Conservation (phyloP, 768 basidiomycete species). For the Lactarius trivialis region DNA sequence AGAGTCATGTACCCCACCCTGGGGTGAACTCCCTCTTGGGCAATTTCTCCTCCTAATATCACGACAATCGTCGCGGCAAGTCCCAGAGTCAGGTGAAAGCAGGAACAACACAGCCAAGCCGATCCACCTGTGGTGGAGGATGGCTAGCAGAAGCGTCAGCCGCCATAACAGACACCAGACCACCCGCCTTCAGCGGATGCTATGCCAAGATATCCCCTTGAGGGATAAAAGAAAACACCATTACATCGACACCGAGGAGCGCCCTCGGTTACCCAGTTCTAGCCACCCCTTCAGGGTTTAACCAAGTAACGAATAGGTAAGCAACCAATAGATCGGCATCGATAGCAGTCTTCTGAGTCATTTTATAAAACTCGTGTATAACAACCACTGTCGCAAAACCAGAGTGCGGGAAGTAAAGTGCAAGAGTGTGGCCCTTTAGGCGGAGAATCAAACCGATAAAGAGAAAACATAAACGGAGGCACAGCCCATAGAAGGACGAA, state of each 20-base stretch:
- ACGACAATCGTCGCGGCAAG: background rate
- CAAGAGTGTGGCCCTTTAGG: slow-evolving; percentile 5
- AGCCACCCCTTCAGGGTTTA: slow-evolving; percentile 14
- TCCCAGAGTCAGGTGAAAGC: background rate
- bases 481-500: background rate
- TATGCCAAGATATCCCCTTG: slow-evolving; percentile 3
- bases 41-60: background rate
- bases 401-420: background rate
- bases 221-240: background rate
- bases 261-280: background rate
- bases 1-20: background rate
- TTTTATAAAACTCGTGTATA: background rate
- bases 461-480: background rate
- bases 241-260: background rate
- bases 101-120: background rate
- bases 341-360: background rate
- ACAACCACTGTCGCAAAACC: background rate
- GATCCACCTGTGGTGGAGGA: background rate
- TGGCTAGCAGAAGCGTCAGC: background rate
- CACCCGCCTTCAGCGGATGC: background rate
- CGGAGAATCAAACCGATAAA: background rate
- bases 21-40: background rate
- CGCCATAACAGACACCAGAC: background rate
- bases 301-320: background rate
- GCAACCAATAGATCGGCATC: background rate